A percentile compares a stretch with the other conserved stretches of the same genome.
Evolutionary conservation across 495 filamentous ascomycete genomes (phyloP).

Genomic region (Glutinoglossum americanum): DNA sequence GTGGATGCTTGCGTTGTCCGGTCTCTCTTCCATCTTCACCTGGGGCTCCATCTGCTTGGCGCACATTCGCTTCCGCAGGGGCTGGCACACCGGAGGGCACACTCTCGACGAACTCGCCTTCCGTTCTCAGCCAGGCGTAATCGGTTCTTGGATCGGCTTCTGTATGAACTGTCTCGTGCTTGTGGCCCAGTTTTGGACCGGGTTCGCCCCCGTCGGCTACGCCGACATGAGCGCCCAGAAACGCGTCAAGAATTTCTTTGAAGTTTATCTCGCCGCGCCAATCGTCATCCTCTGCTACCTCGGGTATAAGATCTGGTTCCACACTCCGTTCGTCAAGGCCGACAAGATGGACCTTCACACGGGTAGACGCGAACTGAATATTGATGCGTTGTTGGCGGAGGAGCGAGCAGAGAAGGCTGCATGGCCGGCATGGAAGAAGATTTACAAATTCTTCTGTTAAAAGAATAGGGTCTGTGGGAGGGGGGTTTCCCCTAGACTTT

Average conservation of each 20-base stretch:
- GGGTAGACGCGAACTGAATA: constrained; percentile 71
- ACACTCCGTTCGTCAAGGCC: constrained; percentile 40
- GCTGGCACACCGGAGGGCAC: constrained; percentile 51
- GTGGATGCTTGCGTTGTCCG: constrained; percentile 83
- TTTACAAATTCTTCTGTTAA: constrained; percentile 28
- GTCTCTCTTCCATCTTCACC: constrained; percentile 76
- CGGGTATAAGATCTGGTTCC: constrained; percentile 56
- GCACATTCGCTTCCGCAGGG: constrained; percentile 81
- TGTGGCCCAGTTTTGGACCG: constrained; percentile 84
- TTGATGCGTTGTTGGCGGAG: constrained; percentile 49
- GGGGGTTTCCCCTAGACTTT: not conserved
- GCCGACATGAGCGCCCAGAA: constrained; percentile 18
- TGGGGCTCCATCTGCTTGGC: constrained; percentile 77
- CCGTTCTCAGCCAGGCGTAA: constrained; percentile 52
- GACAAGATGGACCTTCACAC: constrained; percentile 70
- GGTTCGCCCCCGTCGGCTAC: constrained; percentile 54
- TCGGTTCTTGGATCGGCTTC: constrained; percentile 72
- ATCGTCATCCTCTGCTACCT: constrained; percentile 60
- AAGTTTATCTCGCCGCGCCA: constrained; percentile 59
- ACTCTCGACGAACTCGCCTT: constrained; percentile 58
- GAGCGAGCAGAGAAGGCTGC: constrained; percentile 46
- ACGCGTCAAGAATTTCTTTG: constrained; percentile 46
- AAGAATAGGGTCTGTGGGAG: not conserved
- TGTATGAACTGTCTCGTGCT: constrained; percentile 58
- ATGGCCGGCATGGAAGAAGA: constrained; percentile 77